Percentiles rank a stretch among this genome's conserved stretches.
phyloP scores from a whole-genome alignment of 352 stramenopile species.

The Sclerospora graminicola region DNA sequence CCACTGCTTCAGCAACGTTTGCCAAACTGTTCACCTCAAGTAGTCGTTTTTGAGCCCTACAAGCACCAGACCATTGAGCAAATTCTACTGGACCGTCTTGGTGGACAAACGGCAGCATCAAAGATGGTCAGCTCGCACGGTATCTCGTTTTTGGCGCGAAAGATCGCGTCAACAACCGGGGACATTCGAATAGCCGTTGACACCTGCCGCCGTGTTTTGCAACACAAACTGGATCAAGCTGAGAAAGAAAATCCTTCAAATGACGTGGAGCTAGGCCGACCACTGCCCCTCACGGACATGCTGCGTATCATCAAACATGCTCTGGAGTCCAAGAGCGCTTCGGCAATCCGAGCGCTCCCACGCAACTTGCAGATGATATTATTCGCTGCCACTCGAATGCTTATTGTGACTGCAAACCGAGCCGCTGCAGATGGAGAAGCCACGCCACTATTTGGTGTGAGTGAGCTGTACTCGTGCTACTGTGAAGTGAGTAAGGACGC shows the following conservation, averaged over 20 bases:
- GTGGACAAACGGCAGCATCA: slow-evolving; percentile 24
- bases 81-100: slow-evolving; percentile 63
- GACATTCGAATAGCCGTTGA: slow-evolving; percentile 70
- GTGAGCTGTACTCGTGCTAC: slow-evolving; percentile 63
- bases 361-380: slow-evolving; percentile 79
- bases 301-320: slow-evolving; percentile 60
- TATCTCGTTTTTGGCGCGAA: slow-evolving; percentile 69
- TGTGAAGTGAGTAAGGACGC: slow-evolving; percentile 54
- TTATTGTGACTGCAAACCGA: slow-evolving; percentile 22
- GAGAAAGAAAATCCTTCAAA: slow-evolving; percentile 22
- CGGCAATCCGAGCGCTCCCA: slow-evolving; percentile 48
- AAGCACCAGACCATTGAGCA: slow-evolving; percentile 63
- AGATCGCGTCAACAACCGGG: slow-evolving; percentile 63
- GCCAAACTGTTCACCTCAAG: slow-evolving; percentile 37
- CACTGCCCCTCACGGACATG: slow-evolving; percentile 62
- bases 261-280: slow-evolving; percentile 12
- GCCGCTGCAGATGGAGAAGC: slow-evolving; percentile 10
- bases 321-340: slow-evolving; percentile 51
- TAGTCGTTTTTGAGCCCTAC: slow-evolving; percentile 79
- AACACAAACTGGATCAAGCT: slow-evolving; percentile 34
- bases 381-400: slow-evolving; percentile 48
- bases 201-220: slow-evolving; percentile 58
- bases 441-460: slow-evolving; percentile 34
- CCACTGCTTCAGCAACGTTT: slow-evolving; percentile 43
- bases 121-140: slow-evolving; percentile 60